Percentiles rank a stretch among this genome's conserved stretches.
Evolutionary conservation across 345 rosid genomes (phyloP).

Genomic region (Excoecaria agallocha): DNA sequence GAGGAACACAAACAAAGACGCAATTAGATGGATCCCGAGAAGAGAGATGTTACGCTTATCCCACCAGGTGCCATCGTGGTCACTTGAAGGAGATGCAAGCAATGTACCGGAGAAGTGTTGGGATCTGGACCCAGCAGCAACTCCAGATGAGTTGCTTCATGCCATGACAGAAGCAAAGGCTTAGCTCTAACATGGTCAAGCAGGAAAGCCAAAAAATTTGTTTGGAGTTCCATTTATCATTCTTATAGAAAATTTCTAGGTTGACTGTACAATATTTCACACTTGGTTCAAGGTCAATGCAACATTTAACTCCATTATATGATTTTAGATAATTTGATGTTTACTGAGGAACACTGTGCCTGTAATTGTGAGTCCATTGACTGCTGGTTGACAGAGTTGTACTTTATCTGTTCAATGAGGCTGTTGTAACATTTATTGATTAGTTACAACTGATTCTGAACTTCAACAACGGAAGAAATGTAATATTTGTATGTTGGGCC

Average conservation of each 20-base stretch:
- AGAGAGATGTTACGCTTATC: slow-evolving; percentile 88
- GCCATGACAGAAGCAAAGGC: slow-evolving; percentile 40
- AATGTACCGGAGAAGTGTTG: slow-evolving; percentile 74
- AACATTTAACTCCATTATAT: slow-evolving; percentile 37
- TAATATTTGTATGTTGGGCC: too few relatives aligned
- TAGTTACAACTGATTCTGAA: slow-evolving; percentile 16
- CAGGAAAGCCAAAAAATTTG: slow-evolving; percentile 20
- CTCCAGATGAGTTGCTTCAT: slow-evolving; percentile 90
- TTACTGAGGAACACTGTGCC: slow-evolving; percentile 23
- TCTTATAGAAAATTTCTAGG: slow-evolving; percentile 50
- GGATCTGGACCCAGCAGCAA: slow-evolving; percentile 98
- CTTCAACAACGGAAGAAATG: neutral
- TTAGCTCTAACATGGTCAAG: slow-evolving; percentile 24
- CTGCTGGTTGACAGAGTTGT: slow-evolving; percentile 23
- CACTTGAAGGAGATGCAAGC: slow-evolving; percentile 57
- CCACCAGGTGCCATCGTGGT: slow-evolving; percentile 91
- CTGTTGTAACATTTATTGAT: slow-evolving; percentile 22
- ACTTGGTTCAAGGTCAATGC: slow-evolving; percentile 42
- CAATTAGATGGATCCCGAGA: slow-evolving; percentile 85
- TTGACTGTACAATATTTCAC: slow-evolving; percentile 61
- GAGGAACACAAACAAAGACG: slow-evolving; percentile 46
- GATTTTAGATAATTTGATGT: slow-evolving; percentile 38
- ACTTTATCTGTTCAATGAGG: neutral
- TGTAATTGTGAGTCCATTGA: slow-evolving; percentile 36
- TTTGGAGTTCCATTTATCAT: slow-evolving; percentile 42